Base-by-base conservation (phyloP, 305 asterid species). In the Monarda citriodora region DNA sequence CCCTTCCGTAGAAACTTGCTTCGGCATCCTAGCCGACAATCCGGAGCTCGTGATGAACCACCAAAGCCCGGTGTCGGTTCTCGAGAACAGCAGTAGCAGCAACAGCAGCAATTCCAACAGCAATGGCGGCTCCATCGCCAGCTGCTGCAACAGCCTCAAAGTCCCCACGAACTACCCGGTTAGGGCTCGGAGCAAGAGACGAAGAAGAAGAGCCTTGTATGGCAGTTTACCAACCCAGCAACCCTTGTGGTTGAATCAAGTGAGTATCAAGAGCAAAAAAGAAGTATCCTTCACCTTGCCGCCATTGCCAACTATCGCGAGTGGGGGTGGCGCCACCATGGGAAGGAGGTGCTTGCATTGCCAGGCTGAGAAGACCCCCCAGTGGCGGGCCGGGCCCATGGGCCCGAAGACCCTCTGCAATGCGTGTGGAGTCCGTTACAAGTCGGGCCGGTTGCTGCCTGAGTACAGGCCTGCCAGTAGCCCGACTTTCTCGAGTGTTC, bases 41-140 rank as follows among this genome's bases (percentile, higher is more conserved):
- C 95, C 89, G 12, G 77, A 71, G 38, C 74, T 83, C 5, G 60
- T 70, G 0, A 23, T 74, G 68, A 77, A 65, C 70, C 91, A 72
- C 55, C 87, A 75, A 12, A 86, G 96, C 86, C 95, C 95, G 0
- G 74, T 79, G 1, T 88, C 98, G 0, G 96, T 88, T 23, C 92
- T 89, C 4, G 96, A 89, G 58, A 82, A 80, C 75, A 87, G 81
- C 75, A 79, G 67, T 41, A 79, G 74, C 68, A 82, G 75, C 52
- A 77, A 59, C 47, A 56, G 71, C 56, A 52, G 53, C 60, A 76
- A 61, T 34, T 75, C 74, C 3, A 75, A 53, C 50, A 73, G 68
- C 63, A 71, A 56, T 26, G 78, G 75, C 53, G 69, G 67, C 21
- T 62, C 74, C 2, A 40, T 69, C 1, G 77, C 72, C 15, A 90